phyloP scores from a whole-genome alignment of 208 protist genomes.

The Wallacemonas sp. region DNA sequence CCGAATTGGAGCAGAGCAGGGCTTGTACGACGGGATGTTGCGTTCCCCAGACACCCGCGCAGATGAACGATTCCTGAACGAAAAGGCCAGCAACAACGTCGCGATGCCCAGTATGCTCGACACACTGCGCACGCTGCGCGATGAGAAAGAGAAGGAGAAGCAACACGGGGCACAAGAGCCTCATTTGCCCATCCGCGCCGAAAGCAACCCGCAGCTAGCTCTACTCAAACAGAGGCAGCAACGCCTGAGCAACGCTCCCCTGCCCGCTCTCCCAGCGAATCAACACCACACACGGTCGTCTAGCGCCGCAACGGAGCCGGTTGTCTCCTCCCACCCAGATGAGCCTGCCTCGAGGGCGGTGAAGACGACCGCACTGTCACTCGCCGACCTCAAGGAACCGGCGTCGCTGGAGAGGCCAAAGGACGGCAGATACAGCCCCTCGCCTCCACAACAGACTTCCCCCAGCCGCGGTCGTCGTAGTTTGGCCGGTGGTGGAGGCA shows the following conservation, averaged over 20 bases:
- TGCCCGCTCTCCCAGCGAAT: neutral
- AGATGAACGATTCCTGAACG: conserved; percentile 23
- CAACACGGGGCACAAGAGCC: neutral
- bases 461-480: neutral
- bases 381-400: conserved; percentile 21
- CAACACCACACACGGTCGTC: neutral
- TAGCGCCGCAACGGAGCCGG: neutral
- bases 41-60: conserved; percentile 24
- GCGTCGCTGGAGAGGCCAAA: neutral
- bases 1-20: conserved; percentile 16
- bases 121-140: conserved; percentile 47
- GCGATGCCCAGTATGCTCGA: conserved; percentile 75
- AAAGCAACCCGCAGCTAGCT: conserved; percentile 37
- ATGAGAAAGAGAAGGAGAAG: conserved; percentile 15
- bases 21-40: conserved; percentile 35
- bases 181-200: conserved; percentile 4
- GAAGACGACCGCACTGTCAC: conserved; percentile 32
- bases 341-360: neutral
- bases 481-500: neutral
- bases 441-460: no score
- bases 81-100: conserved; percentile 15
- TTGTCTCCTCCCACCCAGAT: neutral
- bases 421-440: no score
- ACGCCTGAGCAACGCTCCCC: conserved; percentile 15
- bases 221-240: conserved; percentile 53